These are phyloP conservation scores for Emergomyces pasteurianus DNA, from an alignment of 2,329 filamentous ascomycete genomes.

Conservation along the genomic window DNA sequence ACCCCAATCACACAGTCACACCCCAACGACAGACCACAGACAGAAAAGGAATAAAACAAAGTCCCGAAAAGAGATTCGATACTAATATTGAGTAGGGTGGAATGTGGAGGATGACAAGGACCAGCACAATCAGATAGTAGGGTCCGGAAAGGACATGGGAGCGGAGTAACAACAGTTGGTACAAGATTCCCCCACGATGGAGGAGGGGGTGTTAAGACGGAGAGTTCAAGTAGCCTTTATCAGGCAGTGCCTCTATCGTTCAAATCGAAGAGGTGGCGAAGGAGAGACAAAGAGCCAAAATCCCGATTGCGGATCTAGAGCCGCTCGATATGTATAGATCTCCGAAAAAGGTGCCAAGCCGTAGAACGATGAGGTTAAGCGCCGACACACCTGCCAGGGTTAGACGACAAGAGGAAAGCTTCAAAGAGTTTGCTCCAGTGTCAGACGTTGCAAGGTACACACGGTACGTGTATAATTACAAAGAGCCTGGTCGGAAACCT, in stretches of 20 bases:
- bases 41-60: background rate
- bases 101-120: background rate
- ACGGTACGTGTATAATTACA: no score
- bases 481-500: no score
- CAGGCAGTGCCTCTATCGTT: no score
- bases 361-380: no score
- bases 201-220: background rate
- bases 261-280: background rate
- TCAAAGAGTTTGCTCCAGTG: no score
- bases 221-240: no score
- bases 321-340: no score
- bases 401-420: no score
- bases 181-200: background rate
- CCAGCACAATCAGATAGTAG: background rate
- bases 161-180: background rate
- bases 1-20: background rate
- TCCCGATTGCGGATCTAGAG: no score
- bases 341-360: no score
- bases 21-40: background rate
- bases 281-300: background rate
- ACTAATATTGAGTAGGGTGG: background rate
- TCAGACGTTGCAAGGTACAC: no score
- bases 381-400: no score
- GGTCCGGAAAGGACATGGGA: background rate
- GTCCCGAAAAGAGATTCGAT: background rate